These are phyloP conservation scores for Cynara cardunculus DNA, from an alignment of 129 eudicot species.

Conservation along the genomic window DNA sequence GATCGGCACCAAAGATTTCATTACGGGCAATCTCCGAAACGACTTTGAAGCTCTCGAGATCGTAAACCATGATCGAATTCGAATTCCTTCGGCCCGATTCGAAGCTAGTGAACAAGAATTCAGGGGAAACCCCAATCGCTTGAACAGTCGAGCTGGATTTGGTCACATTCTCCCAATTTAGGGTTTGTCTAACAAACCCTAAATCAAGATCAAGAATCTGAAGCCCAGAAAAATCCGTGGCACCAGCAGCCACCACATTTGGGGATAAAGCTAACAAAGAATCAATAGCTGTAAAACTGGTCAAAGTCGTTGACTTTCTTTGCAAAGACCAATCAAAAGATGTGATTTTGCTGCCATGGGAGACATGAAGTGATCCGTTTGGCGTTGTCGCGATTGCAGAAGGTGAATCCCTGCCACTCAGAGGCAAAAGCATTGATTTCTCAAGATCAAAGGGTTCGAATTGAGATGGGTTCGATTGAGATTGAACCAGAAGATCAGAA, in stretches of 20 bases:
- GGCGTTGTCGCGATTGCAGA: slow-evolving; percentile 62
- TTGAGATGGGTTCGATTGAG: slow-evolving; percentile 71
- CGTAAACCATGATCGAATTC: slow-evolving; percentile 74
- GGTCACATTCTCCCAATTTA: slow-evolving; percentile 83
- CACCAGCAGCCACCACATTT: slow-evolving; percentile 70
- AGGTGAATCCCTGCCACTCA: slow-evolving; percentile 72
- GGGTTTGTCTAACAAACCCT: slow-evolving; percentile 60
- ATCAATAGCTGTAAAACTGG: slow-evolving; percentile 66
- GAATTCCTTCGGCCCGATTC: slow-evolving; percentile 87
- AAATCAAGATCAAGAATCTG: slow-evolving; percentile 65
- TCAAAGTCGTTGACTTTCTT: slow-evolving; percentile 70
- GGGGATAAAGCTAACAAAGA: slow-evolving; percentile 62
- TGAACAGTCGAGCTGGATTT: slow-evolving; percentile 88
- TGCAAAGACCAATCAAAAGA: slow-evolving; percentile 90
- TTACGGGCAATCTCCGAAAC: slow-evolving; percentile 55
- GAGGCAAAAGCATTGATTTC: slow-evolving; percentile 46
- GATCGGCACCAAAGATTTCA: slow-evolving; percentile 82
- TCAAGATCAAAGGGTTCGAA: slow-evolving; percentile 71
- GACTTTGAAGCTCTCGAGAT: slow-evolving; percentile 41
- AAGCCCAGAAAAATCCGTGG: slow-evolving; percentile 83
- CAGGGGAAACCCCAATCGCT: slow-evolving; percentile 61
- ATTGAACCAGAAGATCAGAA: slow-evolving; percentile 50
- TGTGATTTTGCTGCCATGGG: slow-evolving; percentile 83
- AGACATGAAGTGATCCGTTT: slow-evolving; percentile 68
- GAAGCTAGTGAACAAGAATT: slow-evolving; percentile 63